Evolutionary conservation across 305 asterid genomes (phyloP).

Genomic region (Fraxinus floribunda): DNA sequence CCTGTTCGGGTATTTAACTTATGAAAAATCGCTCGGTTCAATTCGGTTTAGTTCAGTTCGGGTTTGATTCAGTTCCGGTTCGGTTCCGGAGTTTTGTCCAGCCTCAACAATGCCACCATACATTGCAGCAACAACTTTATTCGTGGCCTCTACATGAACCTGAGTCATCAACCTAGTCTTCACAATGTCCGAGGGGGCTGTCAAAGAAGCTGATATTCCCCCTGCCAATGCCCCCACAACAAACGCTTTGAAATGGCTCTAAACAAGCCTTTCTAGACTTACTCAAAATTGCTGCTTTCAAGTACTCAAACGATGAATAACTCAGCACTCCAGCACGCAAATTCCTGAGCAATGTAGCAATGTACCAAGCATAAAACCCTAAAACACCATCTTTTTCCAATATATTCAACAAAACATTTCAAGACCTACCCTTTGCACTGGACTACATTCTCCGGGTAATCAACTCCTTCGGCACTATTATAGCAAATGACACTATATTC

Average conservation of each 20-base stretch:
- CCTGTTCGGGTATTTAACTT: too few relatives aligned
- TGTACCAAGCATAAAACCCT: constrained; percentile 90
- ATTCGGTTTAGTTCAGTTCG: too few relatives aligned
- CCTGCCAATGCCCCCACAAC: constrained; percentile 96
- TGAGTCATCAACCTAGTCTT: constrained; percentile 97
- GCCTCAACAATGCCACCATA: constrained; percentile 53
- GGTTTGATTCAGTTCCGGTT: too few relatives aligned
- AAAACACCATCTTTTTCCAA: constrained; percentile 81
- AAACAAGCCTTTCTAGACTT: constrained; percentile 41
- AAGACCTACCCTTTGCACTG: constrained; percentile 91
- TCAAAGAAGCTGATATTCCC: constrained; percentile 84
- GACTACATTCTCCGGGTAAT: constrained; percentile 96
- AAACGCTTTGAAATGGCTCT: constrained; percentile 88
- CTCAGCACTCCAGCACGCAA: constrained; percentile 93
- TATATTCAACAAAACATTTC: constrained; percentile 79
- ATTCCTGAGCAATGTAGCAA: constrained; percentile 89
- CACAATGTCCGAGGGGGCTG: constrained; percentile 93
- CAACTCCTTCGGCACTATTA: constrained; percentile 94
- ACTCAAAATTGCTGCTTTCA: constrained; percentile 76
- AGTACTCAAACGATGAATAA: constrained; percentile 88
- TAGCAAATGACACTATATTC: constrained; percentile 83
- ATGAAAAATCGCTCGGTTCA: too few relatives aligned
- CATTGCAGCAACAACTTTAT: constrained; percentile 61
- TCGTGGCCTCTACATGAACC: constrained; percentile 59
- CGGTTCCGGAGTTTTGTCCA: too few relatives aligned